Conservation (phyloP, 768 basidiomycete genomes). For the Trametes maxima region DNA sequence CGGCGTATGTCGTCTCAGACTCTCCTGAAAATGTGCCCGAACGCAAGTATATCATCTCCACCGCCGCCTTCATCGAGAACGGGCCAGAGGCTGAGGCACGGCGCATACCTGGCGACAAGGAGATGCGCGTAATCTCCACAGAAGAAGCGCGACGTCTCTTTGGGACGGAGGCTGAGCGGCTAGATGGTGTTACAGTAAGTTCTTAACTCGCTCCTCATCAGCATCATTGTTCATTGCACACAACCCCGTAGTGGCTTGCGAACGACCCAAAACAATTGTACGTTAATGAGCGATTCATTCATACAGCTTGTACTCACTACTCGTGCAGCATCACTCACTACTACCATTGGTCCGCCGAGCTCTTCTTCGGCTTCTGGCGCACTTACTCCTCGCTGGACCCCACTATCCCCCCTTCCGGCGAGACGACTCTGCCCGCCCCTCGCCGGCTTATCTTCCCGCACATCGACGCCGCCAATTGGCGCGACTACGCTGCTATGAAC, state of each 20-base stretch:
- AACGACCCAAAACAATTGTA: constrained; percentile 90
- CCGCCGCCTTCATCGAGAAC: constrained; percentile 59
- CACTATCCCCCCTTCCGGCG: constrained; percentile 62
- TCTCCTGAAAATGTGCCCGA: constrained; percentile 68
- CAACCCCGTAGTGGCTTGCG: constrained; percentile 58
- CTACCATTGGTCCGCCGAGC: constrained; percentile 92
- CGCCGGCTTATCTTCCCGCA: constrained; percentile 79
- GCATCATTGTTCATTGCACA: constrained; percentile 1
- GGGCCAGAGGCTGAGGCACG: constrained; percentile 53
- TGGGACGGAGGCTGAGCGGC: constrained; percentile 66
- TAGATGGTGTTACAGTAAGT: constrained; percentile 78
- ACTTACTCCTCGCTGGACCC: constrained; percentile 84
- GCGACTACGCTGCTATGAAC: constrained; percentile 92
- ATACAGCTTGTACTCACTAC: constrained; percentile 2
- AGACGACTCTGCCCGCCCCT: constrained; percentile 71
- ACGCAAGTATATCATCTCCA: constrained; percentile 69
- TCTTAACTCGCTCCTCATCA: constrained; percentile 9
- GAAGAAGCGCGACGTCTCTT: constrained; percentile 69
- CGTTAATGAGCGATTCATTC: constrained; percentile 28
- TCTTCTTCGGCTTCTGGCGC: constrained; percentile 91
- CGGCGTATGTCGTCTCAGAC: constrained; percentile 81
- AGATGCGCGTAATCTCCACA: constrained; percentile 76
- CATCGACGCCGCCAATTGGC: constrained; percentile 77
- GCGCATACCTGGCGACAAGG: constrained; percentile 75
- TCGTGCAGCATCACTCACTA: constrained; percentile 78